Percentiles rank a stretch among this genome's conserved stretches.
phyloP scores from a whole-genome alignment of 2,329 filamentous ascomycete genomes.

The Neonectria hederae region DNA sequence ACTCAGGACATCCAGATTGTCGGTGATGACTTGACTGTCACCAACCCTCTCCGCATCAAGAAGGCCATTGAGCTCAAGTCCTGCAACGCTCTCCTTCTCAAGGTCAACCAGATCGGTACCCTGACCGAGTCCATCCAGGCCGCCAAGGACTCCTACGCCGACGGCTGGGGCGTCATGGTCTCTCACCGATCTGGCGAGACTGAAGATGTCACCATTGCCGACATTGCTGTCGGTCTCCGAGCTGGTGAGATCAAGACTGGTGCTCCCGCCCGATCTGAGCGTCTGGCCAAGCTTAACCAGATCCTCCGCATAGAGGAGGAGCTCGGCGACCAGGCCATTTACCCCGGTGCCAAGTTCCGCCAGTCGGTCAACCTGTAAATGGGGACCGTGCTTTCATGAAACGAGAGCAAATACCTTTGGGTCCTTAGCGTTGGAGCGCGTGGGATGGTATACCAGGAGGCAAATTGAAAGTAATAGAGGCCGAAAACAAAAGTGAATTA shows the following conservation, averaged over 20 bases:
- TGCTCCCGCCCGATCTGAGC: constrained; percentile 95
- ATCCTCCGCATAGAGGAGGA: constrained; percentile 99
- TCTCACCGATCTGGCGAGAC: constrained; percentile 99
- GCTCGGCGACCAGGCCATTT: constrained; percentile 90
- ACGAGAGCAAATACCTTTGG: constrained; percentile 33
- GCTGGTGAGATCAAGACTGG: constrained; percentile 99
- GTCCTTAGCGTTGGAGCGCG: constrained; percentile 33
- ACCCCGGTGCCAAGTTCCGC: constrained; percentile 93
- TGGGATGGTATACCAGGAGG: constrained; percentile 39
- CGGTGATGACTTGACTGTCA: constrained; percentile 98
- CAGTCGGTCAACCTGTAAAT: constrained; percentile 85
- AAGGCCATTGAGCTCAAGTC: constrained; percentile 99
- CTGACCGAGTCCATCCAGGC: constrained; percentile 99
- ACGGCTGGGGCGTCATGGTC: constrained; percentile 99
- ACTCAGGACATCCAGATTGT: constrained; percentile 98
- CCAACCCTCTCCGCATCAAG: constrained; percentile 99
- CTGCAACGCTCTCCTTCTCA: constrained; percentile 96
- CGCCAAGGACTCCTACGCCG: constrained; percentile 96
- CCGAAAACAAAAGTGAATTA: constrained; percentile 41
- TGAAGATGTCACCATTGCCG: constrained; percentile 98
- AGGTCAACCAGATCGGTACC: constrained; percentile 99
- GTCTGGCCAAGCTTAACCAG: constrained; percentile 99
- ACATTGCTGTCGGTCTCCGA: constrained; percentile 96
- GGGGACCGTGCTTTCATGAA: constrained; percentile 21
- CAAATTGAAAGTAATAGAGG: constrained; percentile 42